Evolutionary conservation across 192 early-diverging fungal species (phyloP).

Genomic region (Backusella psychrophila): DNA sequence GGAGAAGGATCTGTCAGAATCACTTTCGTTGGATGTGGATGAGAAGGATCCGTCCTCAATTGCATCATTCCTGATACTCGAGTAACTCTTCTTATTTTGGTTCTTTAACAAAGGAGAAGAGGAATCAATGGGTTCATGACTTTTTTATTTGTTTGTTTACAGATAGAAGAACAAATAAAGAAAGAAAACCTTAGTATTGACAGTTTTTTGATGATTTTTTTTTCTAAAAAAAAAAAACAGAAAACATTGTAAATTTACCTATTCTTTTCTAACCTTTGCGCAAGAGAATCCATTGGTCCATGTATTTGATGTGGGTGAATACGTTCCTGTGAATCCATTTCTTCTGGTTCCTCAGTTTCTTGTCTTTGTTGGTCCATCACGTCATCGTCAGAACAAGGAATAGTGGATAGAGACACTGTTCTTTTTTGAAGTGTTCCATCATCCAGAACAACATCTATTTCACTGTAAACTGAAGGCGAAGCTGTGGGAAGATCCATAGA

Average conservation of each 20-base stretch:
- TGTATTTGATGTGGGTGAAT: background rate
- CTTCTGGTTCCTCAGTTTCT: background rate
- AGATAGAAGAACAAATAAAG: background rate
- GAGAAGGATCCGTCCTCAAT: slow-evolving; percentile 17
- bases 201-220: background rate
- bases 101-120: background rate
- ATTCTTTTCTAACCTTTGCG: background rate
- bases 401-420: slow-evolving; percentile 35
- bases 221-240: background rate
- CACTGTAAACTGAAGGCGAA: slow-evolving; percentile 17
- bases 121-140: background rate
- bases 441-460: slow-evolving; percentile 36
- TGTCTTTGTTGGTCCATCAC: background rate
- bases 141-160: slow-evolving; percentile 1
- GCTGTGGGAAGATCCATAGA: background rate
- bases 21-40: slow-evolving; percentile 1
- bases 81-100: background rate
- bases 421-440: slow-evolving; percentile 37
- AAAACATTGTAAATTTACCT: background rate
- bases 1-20: slow-evolving; percentile 16
- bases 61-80: background rate
- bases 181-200: background rate
- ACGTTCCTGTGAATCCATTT: background rate
- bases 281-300: background rate
- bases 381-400: slow-evolving; percentile 5